Evolutionary conservation across 305 asterid species (phyloP).

Genomic region (Fraxinus dipetala): DNA sequence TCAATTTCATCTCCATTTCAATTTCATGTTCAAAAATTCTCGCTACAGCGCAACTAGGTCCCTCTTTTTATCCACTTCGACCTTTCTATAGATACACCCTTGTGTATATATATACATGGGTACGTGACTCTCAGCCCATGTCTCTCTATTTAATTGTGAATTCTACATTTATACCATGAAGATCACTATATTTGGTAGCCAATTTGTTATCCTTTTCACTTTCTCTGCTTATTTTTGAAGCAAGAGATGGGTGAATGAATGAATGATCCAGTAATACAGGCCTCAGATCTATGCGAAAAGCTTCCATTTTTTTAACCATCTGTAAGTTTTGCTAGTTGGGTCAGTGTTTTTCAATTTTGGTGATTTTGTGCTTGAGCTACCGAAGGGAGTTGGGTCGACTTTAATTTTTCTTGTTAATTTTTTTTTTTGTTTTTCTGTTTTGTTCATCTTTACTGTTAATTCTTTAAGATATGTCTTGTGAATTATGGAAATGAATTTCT

Average conservation of each 20-base stretch:
- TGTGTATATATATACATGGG: background rate
- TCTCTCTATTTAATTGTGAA: background rate
- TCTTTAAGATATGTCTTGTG: background rate
- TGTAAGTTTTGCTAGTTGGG: slow-evolving; percentile 22
- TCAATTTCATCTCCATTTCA: slow-evolving; percentile 28
- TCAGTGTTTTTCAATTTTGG: background rate
- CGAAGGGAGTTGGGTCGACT: slow-evolving; percentile 40
- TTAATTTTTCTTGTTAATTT: background rate
- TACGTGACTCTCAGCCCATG: background rate
- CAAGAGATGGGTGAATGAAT: slow-evolving; percentile 29
- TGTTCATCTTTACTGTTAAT: background rate
- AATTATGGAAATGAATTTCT: background rate
- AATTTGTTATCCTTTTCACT: background rate
- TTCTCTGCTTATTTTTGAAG: slow-evolving; percentile 9
- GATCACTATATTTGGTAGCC: background rate
- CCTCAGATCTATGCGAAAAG: slow-evolving; percentile 34
- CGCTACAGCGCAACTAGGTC: slow-evolving; percentile 26
- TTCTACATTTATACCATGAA: slow-evolving; percentile 12
- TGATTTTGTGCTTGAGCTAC: background rate
- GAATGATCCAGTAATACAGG: background rate
- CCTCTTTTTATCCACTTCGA: slow-evolving; percentile 39
- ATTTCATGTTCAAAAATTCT: slow-evolving; percentile 1
- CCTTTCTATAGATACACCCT: slow-evolving; percentile 18
- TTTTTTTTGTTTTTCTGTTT: background rate
- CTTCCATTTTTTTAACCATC: slow-evolving; percentile 14